Evolutionary conservation across 768 basidiomycete species (phyloP), one percentile per base, ranked within the genome.

Genomic region (Amanita rubescens): DNA sequence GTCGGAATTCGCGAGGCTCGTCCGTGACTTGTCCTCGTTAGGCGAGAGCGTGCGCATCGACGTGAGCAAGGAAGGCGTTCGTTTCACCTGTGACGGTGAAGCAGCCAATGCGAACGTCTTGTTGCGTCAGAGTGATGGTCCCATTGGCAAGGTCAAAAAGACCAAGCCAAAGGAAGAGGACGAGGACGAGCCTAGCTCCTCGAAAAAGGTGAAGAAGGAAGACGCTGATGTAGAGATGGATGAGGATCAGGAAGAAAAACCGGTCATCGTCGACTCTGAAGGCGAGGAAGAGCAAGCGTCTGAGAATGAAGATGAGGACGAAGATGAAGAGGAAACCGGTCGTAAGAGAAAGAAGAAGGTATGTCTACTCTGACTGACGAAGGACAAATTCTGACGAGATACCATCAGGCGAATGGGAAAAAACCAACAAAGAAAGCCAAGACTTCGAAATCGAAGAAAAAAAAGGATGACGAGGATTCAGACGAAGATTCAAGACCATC

Each of bases 31-130:
- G 20, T 83, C 85, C 5, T 80, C 82, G 49, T 80, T 99, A 8
- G 95, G 96, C 54, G 96, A 99, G 73, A 85, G 81, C 47, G 94
- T 98, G 42, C 85, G 91, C 41, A 95, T 99, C 65, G 95, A 98
- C 60, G 92, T 96, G 37, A 82, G 81, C 56, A 97, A 98, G 66
- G 95, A 98, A 63, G 96, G 96, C 46, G 87, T 97, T 6, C 78
- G 93, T 25, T 99, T 99, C 67, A 79, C 83, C 15, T 82, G 84
- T 48, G 96, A 98, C 32, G 95, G 96, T 41, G 96, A 99, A 70
- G 82, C 92, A 2, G 95, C 95, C 10, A 93, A 90, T 57, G 94
- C 92, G 1, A 87, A 73, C 64, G 84, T 98, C 2, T 71, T 96
- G 17, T 70, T 99, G 43, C 86, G 87, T 64, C 90, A 87, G 60